Base-by-base conservation (phyloP, 1,284 basidiomycete species). In the Ganoderma meredithae region DNA sequence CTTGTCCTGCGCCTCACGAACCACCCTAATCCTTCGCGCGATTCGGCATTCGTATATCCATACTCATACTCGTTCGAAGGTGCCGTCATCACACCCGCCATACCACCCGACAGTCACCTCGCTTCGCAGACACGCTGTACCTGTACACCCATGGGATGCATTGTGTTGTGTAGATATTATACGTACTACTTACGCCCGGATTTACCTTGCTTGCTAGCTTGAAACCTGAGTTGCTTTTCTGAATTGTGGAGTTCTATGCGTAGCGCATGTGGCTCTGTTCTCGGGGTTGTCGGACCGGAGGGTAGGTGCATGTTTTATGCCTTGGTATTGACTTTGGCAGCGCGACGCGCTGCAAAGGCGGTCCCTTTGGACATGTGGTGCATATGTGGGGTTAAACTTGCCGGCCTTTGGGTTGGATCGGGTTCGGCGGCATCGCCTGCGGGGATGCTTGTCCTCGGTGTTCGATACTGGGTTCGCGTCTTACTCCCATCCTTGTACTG, bases 11-110 rank as follows among this genome's bases (percentile, higher is more conserved):
- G 47, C 47, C 22, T 52, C 22, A 52, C 22, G 47, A 52, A 52
- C 22, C 62, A 52, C 22, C 65, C 66, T 72, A 70, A 69, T 69
- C 33, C 40, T 68, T 58, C 52, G 58, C 22, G 58, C 60, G 62
- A 41, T 70, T 64, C 65, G 69, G 67, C 39, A 68, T 70, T 60
- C 67, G 63, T 62, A 61, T 60, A 60, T 58, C 61, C 69, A 68
- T 72, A 65, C 60, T 66, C 69, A 68, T 72, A 65, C 60, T 66
- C 63, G 65, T 67, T 70, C 36, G 63, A 64, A 67, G 66, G 65
- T n/a, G 17, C 49, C 52, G 36, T 10, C 36, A 39, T 10, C 36
- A 39, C 10, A 39, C 36, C 36, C 8, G 10, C 36, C 36, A 39
- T 39, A 39, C 36, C 36, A 39, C 36, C 36, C 36, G 36, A 6